Base-by-base conservation (phyloP, 1,284 basidiomycete species). In the Tausonia pullulans region DNA sequence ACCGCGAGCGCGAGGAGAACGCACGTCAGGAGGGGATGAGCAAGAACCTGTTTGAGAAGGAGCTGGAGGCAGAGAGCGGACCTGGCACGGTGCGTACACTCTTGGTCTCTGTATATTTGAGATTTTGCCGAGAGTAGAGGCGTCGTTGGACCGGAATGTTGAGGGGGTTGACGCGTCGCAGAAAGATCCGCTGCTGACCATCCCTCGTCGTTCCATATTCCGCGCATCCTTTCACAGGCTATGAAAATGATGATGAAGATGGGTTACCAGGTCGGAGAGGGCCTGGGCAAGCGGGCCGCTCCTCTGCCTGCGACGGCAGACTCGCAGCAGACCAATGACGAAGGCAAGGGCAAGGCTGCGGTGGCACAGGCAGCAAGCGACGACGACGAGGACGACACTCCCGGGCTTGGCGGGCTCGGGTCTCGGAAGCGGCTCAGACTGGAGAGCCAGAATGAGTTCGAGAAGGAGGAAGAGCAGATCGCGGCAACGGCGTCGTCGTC, bases 1-100 rank as follows among this genome's bases (percentile, higher is more conserved):
- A 55, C 68, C 82, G 82, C 10, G 81, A 88, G 72, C 81, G 81
- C 57, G 87, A 89, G 74, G 76, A 83, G n/a, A 87, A 88, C 72
- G 78, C 87, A 41, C 81, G 86, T 52, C 82, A 86, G 72, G 86
- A 88, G 70, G 88, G 85, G 16, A 80, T 90, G 65, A 81, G 78
- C 71, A 87, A 81, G 73, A 89, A 85, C 75, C 81, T 90, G 41
- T 88, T 90, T 70, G 85, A 88, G 70, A 80, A 82, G 50, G 87
- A 84, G 27, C 80, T 81, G 71, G 85, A 87, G 72, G 84, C 86
- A 63, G 79, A 81, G 67, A 78, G 78, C 46, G 77, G 73, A 61
- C 70, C 69, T 2, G 77, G 74, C 27, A 67, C 70, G 45, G 60
- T 50, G 44, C 88, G 82, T 76, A 90, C 27, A 27, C 27, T 27